phyloP scores from a whole-genome alignment of 305 asterid species.

The Ilex paraguariensis region DNA sequence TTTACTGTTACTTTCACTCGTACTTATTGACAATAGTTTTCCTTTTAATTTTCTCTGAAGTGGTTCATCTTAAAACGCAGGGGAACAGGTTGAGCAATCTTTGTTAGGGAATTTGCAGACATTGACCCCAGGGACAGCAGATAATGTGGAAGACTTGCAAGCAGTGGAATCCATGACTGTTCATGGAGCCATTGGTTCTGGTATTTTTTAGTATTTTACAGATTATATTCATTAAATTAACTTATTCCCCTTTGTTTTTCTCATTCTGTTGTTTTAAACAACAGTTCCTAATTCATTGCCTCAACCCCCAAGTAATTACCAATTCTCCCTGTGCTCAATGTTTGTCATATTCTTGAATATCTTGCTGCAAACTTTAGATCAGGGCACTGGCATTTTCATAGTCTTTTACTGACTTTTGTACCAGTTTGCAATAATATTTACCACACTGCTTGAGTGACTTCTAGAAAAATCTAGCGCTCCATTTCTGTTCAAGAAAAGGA shows the following conservation, averaged over 20 bases:
- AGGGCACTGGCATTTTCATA: no score
- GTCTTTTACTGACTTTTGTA: no score
- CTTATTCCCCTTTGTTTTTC: neutral
- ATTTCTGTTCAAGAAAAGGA: no score
- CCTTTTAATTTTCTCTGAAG: slow-evolving; percentile 9
- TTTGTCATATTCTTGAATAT: no score
- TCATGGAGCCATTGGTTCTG: slow-evolving; percentile 79
- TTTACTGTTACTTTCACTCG: slow-evolving; percentile 5
- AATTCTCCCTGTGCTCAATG: no score
- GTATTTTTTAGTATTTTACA: slow-evolving; percentile 27
- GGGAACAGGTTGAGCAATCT: slow-evolving; percentile 29
- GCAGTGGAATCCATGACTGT: slow-evolving; percentile 64
- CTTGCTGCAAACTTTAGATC: no score
- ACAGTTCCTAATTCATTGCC: no score
- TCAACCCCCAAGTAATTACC: no score
- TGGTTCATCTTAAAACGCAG: slow-evolving; percentile 28
- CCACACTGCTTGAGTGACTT: no score
- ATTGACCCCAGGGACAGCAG: slow-evolving; percentile 61
- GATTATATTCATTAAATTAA: neutral
- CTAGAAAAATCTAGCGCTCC: no score
- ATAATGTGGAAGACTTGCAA: slow-evolving; percentile 59
- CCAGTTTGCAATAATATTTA: no score
- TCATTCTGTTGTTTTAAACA: no score
- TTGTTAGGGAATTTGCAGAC: slow-evolving; percentile 54
- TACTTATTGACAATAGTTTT: slow-evolving; percentile 1